A percentile compares a stretch with the other conserved stretches of the same genome.
These are phyloP conservation scores for Peronospora tabacina DNA, from an alignment of 352 stramenopile genomes.

Conservation along the genomic window DNA sequence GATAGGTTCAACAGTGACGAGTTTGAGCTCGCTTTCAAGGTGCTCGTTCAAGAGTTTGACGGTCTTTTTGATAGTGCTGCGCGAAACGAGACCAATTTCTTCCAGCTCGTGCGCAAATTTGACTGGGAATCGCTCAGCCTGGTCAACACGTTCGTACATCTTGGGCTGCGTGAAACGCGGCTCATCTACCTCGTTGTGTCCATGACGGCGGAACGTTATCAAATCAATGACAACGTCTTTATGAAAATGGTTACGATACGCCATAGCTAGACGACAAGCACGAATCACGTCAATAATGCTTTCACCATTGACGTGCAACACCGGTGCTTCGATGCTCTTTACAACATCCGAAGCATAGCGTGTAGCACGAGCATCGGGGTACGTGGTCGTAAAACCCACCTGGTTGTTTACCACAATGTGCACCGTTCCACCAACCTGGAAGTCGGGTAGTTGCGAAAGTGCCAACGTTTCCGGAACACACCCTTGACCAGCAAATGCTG, in stretches of 20 bases:
- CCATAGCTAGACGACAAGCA: conserved; percentile 61
- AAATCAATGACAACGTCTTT: conserved; percentile 86
- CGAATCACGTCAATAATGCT: conserved; percentile 69
- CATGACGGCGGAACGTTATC: conserved; percentile 75
- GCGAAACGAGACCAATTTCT: conserved; percentile 42
- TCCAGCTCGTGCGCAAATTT: conserved; percentile 69
- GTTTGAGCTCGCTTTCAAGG: conserved; percentile 54
- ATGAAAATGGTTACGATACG: conserved; percentile 77
- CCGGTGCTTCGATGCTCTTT: conserved; percentile 70
- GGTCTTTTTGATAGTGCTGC: conserved; percentile 48
- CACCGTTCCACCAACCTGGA: conserved; percentile 65
- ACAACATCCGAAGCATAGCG: conserved; percentile 80
- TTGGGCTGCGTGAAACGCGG: conserved; percentile 84
- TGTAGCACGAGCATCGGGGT: conserved; percentile 68
- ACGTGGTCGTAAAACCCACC: conserved; percentile 86
- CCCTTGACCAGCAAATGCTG: conserved; percentile 79
- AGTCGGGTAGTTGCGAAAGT: conserved; percentile 73
- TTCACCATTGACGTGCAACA: conserved; percentile 88
- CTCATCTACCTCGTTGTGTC: conserved; percentile 88
- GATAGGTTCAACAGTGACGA: conserved; percentile 32
- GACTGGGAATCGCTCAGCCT: conserved; percentile 55
- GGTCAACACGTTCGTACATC: conserved; percentile 75
- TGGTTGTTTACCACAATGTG: conserved; percentile 89
- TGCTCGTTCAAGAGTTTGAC: conserved; percentile 51
- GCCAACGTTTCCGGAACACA: conserved; percentile 73